phyloP scores from a whole-genome alignment of 2,329 filamentous ascomycete genomes.

The Fusarium mundagurra region DNA sequence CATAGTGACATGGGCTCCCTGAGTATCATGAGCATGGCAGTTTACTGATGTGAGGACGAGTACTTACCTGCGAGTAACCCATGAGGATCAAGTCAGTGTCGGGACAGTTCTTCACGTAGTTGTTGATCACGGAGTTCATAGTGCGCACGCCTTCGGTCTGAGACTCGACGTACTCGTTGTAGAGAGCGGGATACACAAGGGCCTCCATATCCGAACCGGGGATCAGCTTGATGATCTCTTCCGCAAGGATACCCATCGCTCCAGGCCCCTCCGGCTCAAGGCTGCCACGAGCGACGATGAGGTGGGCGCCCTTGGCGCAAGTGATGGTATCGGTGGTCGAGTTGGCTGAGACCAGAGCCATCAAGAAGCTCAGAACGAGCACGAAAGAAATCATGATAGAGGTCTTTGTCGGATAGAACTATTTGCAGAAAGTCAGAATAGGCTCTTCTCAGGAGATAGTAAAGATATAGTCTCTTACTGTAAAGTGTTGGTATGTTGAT shows the following conservation, averaged over 20 bases:
- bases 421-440: not conserved
- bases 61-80: constrained; percentile 29
- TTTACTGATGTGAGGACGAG: fast-evolving
- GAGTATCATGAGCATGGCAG: not conserved
- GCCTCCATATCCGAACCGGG: constrained; percentile 33
- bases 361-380: not conserved
- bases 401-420: not conserved
- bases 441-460: not conserved
- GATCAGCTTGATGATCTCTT: constrained; percentile 1
- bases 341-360: constrained; percentile 1
- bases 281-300: constrained; percentile 36
- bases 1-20: constrained; percentile 26
- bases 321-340: not conserved
- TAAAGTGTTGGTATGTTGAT: not conserved
- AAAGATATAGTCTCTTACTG: not conserved
- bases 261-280: constrained; percentile 32
- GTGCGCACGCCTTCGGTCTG: constrained; percentile 25
- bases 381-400: constrained; percentile 16
- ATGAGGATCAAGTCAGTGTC: constrained; percentile 30
- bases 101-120: constrained; percentile 27
- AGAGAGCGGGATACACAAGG: constrained; percentile 33
- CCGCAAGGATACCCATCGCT: constrained; percentile 23
- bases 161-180: constrained; percentile 28
- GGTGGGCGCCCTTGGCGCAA: constrained; percentile 30
- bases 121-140: constrained; percentile 11